Base-by-base conservation (phyloP, 2,329 filamentous ascomycete genomes). In the Helminthosporium solani region DNA sequence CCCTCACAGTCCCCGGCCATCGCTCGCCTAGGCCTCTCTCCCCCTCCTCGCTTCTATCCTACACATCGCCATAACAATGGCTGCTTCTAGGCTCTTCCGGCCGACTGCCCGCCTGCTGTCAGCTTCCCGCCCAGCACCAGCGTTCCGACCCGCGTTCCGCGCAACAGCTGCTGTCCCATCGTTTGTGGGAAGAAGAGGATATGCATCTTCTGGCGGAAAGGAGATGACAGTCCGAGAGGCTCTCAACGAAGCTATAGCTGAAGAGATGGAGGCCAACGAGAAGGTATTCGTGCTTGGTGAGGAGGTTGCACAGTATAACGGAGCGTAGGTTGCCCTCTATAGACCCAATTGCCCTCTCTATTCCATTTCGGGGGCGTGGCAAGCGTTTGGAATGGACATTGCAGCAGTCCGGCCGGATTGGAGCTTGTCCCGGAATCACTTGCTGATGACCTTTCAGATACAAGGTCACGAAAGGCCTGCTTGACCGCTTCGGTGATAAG, bases 291-390 rank as follows among this genome's bases (percentile, higher is more conserved):
- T 99, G 61, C 75, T 99, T 48, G 94, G 94, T 66, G 94, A 99
- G 81, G 94, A 99, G 79, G 94, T 99, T 68, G 94, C 94, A 66
- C 94, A 99, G 78, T 99, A 99, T 81, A 99, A 99, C 75, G 94
- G 94, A 80, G 92, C 92, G 80, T 83, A 75, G 72, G 79, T 75
- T 51, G 21, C 47, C 47, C 30, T 38, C 19, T 20, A 30, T 31
- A 33, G 25, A 20, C 25, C 18, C 48, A 50, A 54, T 54, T 53
- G 49, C 38, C 42, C 34, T 33, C 14, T 20, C 36, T 49, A 23
- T 30, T 15, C 31, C 40, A 41, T 34, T 42, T 43, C 42, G 40
- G 20, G 40, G 7, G 35, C 15, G 33, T n/a, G 31, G n/a, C 15
- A 18, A 8, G 20, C 5, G 33, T 1, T 41, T 23, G 20, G 27